Evolutionary conservation across 352 stramenopile genomes (phyloP).

Genomic region (Peronospora destructor): DNA sequence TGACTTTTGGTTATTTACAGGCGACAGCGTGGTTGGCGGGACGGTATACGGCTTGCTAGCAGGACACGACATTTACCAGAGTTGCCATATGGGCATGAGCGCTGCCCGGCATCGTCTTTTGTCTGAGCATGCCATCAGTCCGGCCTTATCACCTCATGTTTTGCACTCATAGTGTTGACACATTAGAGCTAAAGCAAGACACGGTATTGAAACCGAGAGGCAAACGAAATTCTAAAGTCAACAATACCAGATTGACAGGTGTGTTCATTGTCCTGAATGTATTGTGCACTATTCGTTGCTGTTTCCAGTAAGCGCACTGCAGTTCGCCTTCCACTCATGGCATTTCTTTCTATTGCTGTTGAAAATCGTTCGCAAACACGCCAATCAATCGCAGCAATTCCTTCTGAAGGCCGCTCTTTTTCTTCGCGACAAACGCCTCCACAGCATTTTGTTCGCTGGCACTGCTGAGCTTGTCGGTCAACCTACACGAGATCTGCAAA

Average conservation of each 20-base stretch:
- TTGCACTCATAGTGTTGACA: constrained; percentile 25
- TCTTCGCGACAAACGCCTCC: constrained; percentile 44
- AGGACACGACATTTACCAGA: constrained; percentile 50
- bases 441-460: constrained; percentile 36
- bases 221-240: not conserved
- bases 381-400: constrained; percentile 55
- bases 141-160: constrained; percentile 32
- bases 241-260: constrained; percentile 8
- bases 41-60: constrained; percentile 71
- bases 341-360: constrained; percentile 48
- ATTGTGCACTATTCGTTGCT: constrained; percentile 6
- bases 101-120: constrained; percentile 60
- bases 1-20: constrained; percentile 22
- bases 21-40: constrained; percentile 68
- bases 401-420: constrained; percentile 48
- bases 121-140: constrained; percentile 62
- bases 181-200: not conserved
- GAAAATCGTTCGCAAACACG: constrained; percentile 57
- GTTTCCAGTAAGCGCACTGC: constrained; percentile 8
- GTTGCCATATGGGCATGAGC: constrained; percentile 70
- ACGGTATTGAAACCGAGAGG: not conserved
- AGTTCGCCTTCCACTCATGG: constrained; percentile 3
- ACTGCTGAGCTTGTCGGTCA: constrained; percentile 47
- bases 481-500: constrained; percentile 47
- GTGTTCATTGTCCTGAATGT: constrained; percentile 14